Evolutionary conservation across 202 grass and related monocot genomes (phyloP).

Genomic region (Bolboschoenoplectus hybrid): DNA sequence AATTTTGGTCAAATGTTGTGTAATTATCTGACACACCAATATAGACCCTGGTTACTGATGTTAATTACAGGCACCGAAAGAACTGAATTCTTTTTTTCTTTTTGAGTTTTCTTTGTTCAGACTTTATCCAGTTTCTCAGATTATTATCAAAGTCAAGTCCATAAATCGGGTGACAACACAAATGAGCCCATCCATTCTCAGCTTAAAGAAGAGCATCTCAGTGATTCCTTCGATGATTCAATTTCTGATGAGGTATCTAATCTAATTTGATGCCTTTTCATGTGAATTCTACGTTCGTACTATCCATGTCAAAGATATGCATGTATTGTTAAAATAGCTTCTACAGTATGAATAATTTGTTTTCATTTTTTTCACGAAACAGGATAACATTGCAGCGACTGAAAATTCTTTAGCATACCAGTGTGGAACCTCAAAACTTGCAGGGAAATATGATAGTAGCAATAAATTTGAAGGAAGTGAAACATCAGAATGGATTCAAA

Average conservation of each 20-base stretch:
- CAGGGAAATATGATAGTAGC: constrained; percentile 44
- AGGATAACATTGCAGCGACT: constrained; percentile 51
- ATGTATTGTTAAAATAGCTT: background rate
- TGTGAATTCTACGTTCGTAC: background rate
- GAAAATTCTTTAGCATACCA: constrained; percentile 45
- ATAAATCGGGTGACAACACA: background rate
- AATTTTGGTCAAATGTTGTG: constrained; percentile 6
- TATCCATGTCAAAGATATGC: background rate
- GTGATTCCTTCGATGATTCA: constrained; percentile 32
- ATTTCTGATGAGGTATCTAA: constrained; percentile 40
- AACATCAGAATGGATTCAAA: constrained; percentile 55
- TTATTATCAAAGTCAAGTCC: constrained; percentile 23
- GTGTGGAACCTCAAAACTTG: constrained; percentile 39
- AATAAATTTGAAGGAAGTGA: constrained; percentile 34
- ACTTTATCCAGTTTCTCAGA: constrained; percentile 19
- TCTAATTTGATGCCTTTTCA: background rate
- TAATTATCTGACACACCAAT: background rate
- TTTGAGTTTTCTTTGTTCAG: constrained; percentile 14
- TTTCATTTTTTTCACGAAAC: constrained; percentile 34
- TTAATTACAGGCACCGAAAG: background rate
- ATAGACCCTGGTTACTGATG: background rate
- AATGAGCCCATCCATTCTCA: constrained; percentile 17
- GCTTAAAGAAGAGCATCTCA: constrained; percentile 27
- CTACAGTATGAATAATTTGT: constrained; percentile 17
- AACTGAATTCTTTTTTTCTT: background rate